Conservation (phyloP, 306 rosid genomes). For the Pterocarpus santalinus region DNA sequence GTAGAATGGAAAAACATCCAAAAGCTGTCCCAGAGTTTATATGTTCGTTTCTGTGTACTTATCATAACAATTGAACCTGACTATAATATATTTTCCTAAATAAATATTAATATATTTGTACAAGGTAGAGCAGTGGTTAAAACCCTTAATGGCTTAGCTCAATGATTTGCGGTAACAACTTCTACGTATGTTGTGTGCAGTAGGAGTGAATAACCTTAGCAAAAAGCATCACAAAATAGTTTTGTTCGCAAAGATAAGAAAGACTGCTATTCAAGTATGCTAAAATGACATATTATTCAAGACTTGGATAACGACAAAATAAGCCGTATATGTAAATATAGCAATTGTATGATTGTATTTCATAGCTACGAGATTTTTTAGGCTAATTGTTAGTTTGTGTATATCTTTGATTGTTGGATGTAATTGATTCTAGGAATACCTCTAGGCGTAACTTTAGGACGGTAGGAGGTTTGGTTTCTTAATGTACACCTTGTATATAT, state of each 20-base stretch:
- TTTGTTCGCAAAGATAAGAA: not conserved
- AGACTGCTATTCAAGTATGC: not conserved
- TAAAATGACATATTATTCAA: not conserved
- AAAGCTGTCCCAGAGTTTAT: not conserved
- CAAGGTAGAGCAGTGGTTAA: not conserved
- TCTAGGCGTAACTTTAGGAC: too few relatives aligned
- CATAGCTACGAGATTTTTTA: too few relatives aligned
- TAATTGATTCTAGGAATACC: too few relatives aligned
- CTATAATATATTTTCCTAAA: too few relatives aligned
- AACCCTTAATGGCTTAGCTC: not conserved
- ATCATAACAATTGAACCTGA: too few relatives aligned
- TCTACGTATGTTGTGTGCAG: not conserved
- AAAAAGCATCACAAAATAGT: not conserved
- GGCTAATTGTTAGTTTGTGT: too few relatives aligned
- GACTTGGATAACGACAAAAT: not conserved
- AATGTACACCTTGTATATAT: too few relatives aligned
- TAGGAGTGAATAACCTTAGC: not conserved
- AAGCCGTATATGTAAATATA: too few relatives aligned
- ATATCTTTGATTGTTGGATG: too few relatives aligned
- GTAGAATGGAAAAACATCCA: constrained; percentile 2
- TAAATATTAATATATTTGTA: too few relatives aligned
- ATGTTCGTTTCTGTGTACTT: not conserved
- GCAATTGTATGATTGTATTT: too few relatives aligned
- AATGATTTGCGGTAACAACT: not conserved
- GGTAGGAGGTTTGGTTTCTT: too few relatives aligned